Evolutionary conservation across 176 grass and related monocot species (phyloP), one percentile per base, ranked within the genome.

Genomic region (Eragrostis curvula): DNA sequence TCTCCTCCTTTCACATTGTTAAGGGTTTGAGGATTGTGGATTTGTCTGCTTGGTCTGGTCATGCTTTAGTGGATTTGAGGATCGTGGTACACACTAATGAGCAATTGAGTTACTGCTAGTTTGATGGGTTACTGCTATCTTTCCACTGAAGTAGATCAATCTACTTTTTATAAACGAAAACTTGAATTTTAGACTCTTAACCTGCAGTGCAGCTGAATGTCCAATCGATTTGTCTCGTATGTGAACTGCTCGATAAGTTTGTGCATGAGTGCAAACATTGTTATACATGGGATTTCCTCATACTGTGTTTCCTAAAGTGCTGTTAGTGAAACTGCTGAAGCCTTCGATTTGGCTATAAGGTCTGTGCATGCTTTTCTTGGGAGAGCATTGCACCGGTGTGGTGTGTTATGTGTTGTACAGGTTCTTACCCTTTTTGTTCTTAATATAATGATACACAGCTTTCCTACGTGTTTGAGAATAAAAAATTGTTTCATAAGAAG

Each of bases 181-280:
- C n/a, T 71, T 52, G 41, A 70, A 47, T 73, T 58, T 50, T 69
- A 70, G 8, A 47, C 27, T 78, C 59, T 71, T 71, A 50, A 46
- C 23, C 43, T 71, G 9, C 9, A 41, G 77, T 51, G 62, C 29
- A 42, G 15, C 18, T 41, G 30, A 24, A 55, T 42, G 28, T 16
- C 8, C 28, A 25, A 12, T 42, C 41, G 4, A 39, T n/a, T 68
- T 55, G 3, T 55, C 11, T 41, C 67, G 28, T 45, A 61, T 45
- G 13, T n/a, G 6, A 56, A 56, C 53, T 56, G 20, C 20, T 47
- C 9, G 9, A 12, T 56, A 56, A 56, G 6, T 8, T 56, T 2
- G 53, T 53, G 20, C 53, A n/a, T 56, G 1, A 20, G 18, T 21
- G 53, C 7, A n/a, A 56, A n/a, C 20, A 6, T 21, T 18, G 53